Conservation (phyloP, 1,284 basidiomycete species). For the Leccinum proliferum region DNA sequence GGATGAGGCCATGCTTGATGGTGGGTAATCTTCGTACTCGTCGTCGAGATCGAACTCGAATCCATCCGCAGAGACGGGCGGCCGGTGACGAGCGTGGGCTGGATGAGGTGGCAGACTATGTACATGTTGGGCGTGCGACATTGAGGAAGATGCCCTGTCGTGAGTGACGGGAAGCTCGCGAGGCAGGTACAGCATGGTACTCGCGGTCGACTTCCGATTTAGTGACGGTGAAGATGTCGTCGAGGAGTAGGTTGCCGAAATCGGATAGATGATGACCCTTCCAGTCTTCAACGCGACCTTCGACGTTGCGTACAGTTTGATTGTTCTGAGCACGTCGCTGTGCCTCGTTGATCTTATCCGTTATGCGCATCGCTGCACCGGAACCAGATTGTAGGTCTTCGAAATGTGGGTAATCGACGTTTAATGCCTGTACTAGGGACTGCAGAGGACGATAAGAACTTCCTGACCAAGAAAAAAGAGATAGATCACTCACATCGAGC, state of each 20-base stretch:
- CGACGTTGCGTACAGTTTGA: too few relatives aligned
- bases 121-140: slow-evolving; percentile 25
- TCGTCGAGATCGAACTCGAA: slow-evolving; percentile 66
- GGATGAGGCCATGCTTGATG: too few relatives aligned
- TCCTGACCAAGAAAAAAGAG: too few relatives aligned
- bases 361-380: slow-evolving; percentile 23
- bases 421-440: too few relatives aligned
- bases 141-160: slow-evolving; percentile 39
- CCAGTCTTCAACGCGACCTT: slow-evolving; percentile 90
- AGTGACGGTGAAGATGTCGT: slow-evolving; percentile 94
- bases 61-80: slow-evolving; percentile 57
- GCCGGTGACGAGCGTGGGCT: slow-evolving; percentile 34
- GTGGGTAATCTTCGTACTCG: slow-evolving; percentile 58
- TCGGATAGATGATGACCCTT: slow-evolving; percentile 95
- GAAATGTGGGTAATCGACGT: too few relatives aligned
- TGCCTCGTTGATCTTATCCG: too few relatives aligned
- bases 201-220: slow-evolving; percentile 97
- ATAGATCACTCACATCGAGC: too few relatives aligned
- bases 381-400: slow-evolving; percentile 54
- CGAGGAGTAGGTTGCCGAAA: slow-evolving; percentile 85
- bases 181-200: slow-evolving; percentile 80
- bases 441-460: too few relatives aligned
- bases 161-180: too few relatives aligned
- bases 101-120: slow-evolving; percentile 33
- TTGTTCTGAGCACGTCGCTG: too few relatives aligned